phyloP scores from a whole-genome alignment of 805 yeast species.

The Ogataea thermomethanolica region DNA sequence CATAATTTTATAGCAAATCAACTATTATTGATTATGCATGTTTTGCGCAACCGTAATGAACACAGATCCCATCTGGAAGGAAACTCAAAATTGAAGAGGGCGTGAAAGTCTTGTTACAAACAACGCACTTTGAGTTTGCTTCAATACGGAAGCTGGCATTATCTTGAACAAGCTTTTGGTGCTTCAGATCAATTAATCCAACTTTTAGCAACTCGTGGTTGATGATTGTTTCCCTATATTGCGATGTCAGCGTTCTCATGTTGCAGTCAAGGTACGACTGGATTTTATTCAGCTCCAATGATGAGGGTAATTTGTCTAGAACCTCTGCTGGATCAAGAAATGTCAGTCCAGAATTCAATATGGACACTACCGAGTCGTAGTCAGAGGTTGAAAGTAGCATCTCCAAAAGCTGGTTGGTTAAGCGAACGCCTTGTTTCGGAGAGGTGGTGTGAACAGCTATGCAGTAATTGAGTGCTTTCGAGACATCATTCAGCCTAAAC shows the following conservation, averaged over 20 bases:
- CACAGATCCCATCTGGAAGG: constrained; percentile 41
- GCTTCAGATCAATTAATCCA: constrained; percentile 44
- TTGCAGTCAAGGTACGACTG: constrained; percentile 42
- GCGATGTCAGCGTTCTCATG: constrained; percentile 39
- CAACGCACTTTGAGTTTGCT: constrained; percentile 50
- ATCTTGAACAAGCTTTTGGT: constrained; percentile 36
- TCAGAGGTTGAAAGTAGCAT: constrained; percentile 28
- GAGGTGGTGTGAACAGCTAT: constrained; percentile 40
- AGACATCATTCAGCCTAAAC: constrained; percentile 52
- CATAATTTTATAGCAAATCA: constrained; percentile 20
- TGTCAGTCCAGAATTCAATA: constrained; percentile 23
- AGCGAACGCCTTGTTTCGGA: constrained; percentile 36
- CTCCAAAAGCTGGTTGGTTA: constrained; percentile 50
- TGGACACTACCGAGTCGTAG: constrained; percentile 28
- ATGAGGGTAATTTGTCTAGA: constrained; percentile 48
- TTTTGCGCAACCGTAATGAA: constrained; percentile 55
- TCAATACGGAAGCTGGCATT: constrained; percentile 36
- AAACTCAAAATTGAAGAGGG: constrained; percentile 43
- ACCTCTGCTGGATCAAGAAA: constrained; percentile 34
- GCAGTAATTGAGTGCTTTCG: constrained; percentile 61
- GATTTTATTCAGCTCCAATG: constrained; percentile 43
- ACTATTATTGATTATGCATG: constrained; percentile 2
- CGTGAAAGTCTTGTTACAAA: constrained; percentile 55
- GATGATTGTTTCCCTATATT: constrained; percentile 39
- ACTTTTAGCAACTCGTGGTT: constrained; percentile 51